Evolutionary conservation across 2,329 filamentous ascomycete species (phyloP), one percentile per base, ranked within the genome.

Genomic region (Scytalidium sp.): DNA sequence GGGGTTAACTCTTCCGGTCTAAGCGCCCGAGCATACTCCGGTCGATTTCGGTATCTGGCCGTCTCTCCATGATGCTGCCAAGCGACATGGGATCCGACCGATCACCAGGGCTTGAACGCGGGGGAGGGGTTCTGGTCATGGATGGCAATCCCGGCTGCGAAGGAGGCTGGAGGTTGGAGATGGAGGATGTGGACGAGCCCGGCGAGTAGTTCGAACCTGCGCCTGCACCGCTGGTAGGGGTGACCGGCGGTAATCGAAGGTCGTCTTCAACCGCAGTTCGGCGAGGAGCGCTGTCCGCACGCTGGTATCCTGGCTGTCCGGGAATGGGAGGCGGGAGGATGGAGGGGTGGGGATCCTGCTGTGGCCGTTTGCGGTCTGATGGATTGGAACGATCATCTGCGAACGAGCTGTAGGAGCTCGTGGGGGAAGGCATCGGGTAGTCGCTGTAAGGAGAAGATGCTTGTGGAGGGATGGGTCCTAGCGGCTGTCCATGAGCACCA

Each of bases 401-500:
- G 49, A 47, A 60, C 22, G 58, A 57, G 46, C 53, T 56, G 40
- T 63, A 62, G 32, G 65, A 64, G 45, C 56, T 55, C 20, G 66
- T 65, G 29, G 65, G 60, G 43, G 63, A 65, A 23, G 65, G 60
- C 19, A 61, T 54, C 11, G 64, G 54, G 49, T 64, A 65, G 3
- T 67, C 65, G 19, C 51, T 50, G 50, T 67, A 65, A 40, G 57
- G 59, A 52, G 51, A 57, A 25, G 49, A 47, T 40, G 59, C 54
- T 20, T 59, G 55, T 22, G 55, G 50, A 23, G 60, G 43, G 47
- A 59, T 40, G 41, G 65, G 56, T 6, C 55, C 58, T 10, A 72
- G 56, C 17, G 67, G 69, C 49, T 71, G 67, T 17, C 69, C 69
- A 51, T 72, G 66, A 15, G 69, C 66, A 43, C 69, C 69, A 56